Evolutionary conservation across 345 rosid species (phyloP), one percentile per base, ranked within the genome.

Genomic region (Corymbia maculata): DNA sequence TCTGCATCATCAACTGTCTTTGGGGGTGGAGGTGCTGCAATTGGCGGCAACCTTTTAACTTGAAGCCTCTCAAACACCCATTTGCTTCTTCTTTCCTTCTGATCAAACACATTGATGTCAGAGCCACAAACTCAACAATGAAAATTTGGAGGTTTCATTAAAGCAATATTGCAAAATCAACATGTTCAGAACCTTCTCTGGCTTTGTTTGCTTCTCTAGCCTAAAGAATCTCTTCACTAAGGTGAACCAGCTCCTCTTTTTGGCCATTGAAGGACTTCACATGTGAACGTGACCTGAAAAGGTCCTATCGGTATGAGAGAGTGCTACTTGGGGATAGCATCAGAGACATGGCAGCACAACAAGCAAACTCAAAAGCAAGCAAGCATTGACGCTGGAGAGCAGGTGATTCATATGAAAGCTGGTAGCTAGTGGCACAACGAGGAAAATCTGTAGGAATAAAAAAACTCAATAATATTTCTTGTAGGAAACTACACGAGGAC

Each of bases 241-340:
- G 92, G 88, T 93, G 92, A 97, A 91, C 96, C 97, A 94, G 86
- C 96, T 92, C 87, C 92, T 95, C 94, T 94, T 95, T 96, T 94
- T 95, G 49, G 93, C 94, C 97, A 95, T 95, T 88, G 89, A 88
- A 91, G 86, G 14, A 49, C 82, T 75, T 75, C 82, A 75, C 47
- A 42, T 42, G 82, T 0, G 82, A 75, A 36, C 5, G 14, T 36
- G 49, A 75, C 82, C 82, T 19, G 82, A 42, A 19, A 75, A 36
- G 82, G 47, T 42, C 14, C 26, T 75, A 44, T 9, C 36, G 26
- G 49, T 19, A 44, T 42, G 49, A 42, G 82, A 36, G 82, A 1
- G 82, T 19, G 82, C 82, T 75, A 75, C 82, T 19, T 42, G 82
- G 82, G 19, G 49, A 75, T 1, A 75, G 82, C 82, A 75, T 36